A percentile compares a stretch with the other conserved stretches of the same genome.
Conservation (phyloP, 306 rosid species). For the Malus sylvestris region DNA sequence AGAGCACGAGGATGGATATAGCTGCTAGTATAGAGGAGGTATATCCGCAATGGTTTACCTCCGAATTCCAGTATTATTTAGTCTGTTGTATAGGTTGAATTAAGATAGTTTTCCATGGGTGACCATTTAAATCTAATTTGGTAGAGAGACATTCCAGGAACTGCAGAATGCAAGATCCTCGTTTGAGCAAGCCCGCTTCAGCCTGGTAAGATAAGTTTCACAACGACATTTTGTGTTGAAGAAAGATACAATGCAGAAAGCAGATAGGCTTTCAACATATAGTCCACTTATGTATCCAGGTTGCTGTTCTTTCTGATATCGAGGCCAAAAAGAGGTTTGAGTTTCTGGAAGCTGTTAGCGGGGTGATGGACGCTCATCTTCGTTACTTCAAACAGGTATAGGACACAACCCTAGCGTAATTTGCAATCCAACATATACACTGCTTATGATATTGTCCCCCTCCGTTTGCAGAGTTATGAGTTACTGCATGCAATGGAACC, state of each 20-base stretch:
- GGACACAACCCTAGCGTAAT: conserved; percentile 5
- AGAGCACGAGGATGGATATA: conserved; percentile 68
- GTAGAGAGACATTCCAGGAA: conserved; percentile 75
- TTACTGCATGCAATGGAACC: conserved; percentile 55
- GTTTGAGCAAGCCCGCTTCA: conserved; percentile 80
- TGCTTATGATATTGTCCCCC: background rate
- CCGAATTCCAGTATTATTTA: background rate
- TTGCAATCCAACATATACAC: background rate
- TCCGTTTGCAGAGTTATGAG: conserved; percentile 43
- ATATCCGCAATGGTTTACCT: conserved; percentile 16
- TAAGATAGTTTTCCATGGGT: conserved; percentile 29
- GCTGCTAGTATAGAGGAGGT: conserved; percentile 66
- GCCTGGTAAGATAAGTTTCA: conserved; percentile 46
- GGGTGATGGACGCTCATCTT: conserved; percentile 80
- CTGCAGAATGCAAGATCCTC: conserved; percentile 53
- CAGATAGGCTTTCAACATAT: conserved; percentile 18
- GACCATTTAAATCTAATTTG: conserved; percentile 45
- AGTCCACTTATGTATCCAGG: conserved; percentile 30
- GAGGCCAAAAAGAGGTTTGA: conserved; percentile 68
- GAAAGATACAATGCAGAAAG: conserved; percentile 13
- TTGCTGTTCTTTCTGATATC: conserved; percentile 49
- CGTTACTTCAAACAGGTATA: conserved; percentile 76
- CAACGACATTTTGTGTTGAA: conserved; percentile 8
- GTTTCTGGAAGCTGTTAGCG: conserved; percentile 64
- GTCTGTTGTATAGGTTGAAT: conserved; percentile 6